A percentile compares a stretch with the other conserved stretches of the same genome.
Conservation (phyloP, 1,139 yeast species). For the Candida dubliniensis region DNA sequence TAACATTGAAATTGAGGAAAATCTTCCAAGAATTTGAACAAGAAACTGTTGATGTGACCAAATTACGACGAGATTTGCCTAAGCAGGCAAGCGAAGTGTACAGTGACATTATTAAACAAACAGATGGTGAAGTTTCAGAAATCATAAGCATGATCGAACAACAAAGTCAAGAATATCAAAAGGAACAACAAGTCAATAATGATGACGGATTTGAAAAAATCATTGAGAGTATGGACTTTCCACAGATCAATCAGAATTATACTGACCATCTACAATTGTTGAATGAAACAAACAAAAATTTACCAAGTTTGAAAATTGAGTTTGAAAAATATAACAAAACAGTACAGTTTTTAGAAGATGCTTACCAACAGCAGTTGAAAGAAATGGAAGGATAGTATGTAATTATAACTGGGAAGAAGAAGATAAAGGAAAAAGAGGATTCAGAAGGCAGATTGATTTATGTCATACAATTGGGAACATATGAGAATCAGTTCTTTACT, state of each 20-base stretch:
- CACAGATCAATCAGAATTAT: conserved; percentile 27
- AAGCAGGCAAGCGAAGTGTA: conserved; percentile 28
- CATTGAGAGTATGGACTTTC: conserved; percentile 12
- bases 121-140: conserved; percentile 35
- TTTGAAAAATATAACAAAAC: conserved; percentile 33
- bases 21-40: conserved; percentile 57
- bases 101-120: conserved; percentile 25
- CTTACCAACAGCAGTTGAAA: conserved; percentile 14
- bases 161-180: conserved; percentile 13
- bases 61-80: conserved; percentile 56
- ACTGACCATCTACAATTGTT: conserved; percentile 26
- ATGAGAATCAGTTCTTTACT: no score
- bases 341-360: conserved; percentile 30
- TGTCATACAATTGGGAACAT: no score
- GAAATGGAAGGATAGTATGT: background rate
- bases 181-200: conserved; percentile 4
- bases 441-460: background rate
- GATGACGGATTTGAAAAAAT: background rate
- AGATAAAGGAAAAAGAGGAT: background rate
- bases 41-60: conserved; percentile 54
- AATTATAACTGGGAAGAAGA: background rate
- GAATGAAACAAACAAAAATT: conserved; percentile 25
- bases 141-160: conserved; percentile 13
- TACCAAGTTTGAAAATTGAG: conserved; percentile 36
- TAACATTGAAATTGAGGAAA: conserved; percentile 54